Evolutionary conservation across 495 filamentous ascomycete species (phyloP).

Genomic region (Aspergillus wentii): DNA sequence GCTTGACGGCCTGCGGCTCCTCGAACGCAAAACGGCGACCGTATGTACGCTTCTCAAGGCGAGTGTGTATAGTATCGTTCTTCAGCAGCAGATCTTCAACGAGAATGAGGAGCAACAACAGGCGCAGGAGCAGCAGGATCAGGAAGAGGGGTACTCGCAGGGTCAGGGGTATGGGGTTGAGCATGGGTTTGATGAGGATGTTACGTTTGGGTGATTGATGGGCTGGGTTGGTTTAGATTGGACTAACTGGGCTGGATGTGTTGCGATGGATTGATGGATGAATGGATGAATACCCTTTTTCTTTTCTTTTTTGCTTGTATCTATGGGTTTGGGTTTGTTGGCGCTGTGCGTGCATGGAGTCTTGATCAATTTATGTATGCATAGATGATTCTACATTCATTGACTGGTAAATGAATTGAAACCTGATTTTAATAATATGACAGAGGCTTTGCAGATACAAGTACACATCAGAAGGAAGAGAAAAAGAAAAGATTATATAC

Average conservation of each 20-base stretch:
- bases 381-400: too few relatives aligned
- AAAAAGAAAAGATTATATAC: constrained; percentile 36
- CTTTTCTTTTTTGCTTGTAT: background rate
- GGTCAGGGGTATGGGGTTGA: constrained; percentile 7
- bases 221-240: background rate
- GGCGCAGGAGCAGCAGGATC: constrained; percentile 22
- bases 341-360: too few relatives aligned
- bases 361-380: too few relatives aligned
- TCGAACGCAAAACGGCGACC: constrained; percentile 90
- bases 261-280: background rate
- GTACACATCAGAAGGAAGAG: constrained; percentile 20
- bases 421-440: too few relatives aligned
- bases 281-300: background rate
- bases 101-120: constrained; percentile 42
- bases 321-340: too few relatives aligned
- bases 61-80: constrained; percentile 95
- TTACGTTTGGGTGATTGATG: background rate
- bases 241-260: background rate
- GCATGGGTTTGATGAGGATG: constrained; percentile 1
- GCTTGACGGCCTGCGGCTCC: constrained; percentile 70
- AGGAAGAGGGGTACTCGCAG: constrained; percentile 18
- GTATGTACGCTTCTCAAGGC: constrained; percentile 96
- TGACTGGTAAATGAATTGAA: too few relatives aligned
- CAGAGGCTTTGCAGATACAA: too few relatives aligned
- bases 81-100: constrained; percentile 91